Percentiles rank a stretch among this genome's conserved stretches.
phyloP scores from a whole-genome alignment of 352 stramenopile species.

The Phytophthora europaea region DNA sequence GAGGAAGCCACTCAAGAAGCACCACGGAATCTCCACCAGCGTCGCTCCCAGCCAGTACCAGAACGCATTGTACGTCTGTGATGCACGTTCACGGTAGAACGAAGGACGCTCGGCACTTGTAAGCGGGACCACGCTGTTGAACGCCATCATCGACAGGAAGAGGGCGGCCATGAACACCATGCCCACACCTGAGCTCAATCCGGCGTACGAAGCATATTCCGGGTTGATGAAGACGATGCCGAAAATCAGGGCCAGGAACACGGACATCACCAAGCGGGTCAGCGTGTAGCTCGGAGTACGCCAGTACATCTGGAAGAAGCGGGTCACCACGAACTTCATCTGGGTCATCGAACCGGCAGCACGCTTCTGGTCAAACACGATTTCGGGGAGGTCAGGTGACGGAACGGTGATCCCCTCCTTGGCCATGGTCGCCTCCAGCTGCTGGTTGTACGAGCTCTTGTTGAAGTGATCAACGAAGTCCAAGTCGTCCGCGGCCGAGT shows the following conservation, averaged over 20 bases:
- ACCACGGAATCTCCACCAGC: constrained; percentile 4
- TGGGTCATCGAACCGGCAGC: constrained; percentile 37
- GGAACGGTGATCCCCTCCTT: constrained; percentile 40
- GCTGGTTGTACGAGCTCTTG: constrained; percentile 32
- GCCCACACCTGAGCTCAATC: neutral
- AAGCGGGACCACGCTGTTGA: constrained; percentile 5
- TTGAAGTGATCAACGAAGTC: constrained; percentile 52
- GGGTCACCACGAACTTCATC: constrained; percentile 33
- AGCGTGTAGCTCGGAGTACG: constrained; percentile 4
- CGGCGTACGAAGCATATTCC: neutral
- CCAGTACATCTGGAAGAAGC: constrained; percentile 8
- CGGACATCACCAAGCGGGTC: constrained; percentile 3
- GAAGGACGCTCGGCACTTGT: neutral
- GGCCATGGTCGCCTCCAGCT: constrained; percentile 23
- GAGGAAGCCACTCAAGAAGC: constrained; percentile 3
- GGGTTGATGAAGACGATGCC: constrained; percentile 6
- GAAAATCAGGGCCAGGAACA: constrained; percentile 4
- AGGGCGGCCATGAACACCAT: constrained; percentile 7
- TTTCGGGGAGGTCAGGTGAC: constrained; percentile 30
- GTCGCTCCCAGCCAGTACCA: constrained; percentile 5
- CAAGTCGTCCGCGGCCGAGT: constrained; percentile 15
- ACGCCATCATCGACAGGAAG: constrained; percentile 4
- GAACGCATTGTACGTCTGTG: neutral
- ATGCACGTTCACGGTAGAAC: neutral
- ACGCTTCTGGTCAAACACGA: constrained; percentile 43